phyloP scores from a whole-genome alignment of 2,329 filamentous ascomycete species.

The Neofusicoccum laricinum region DNA sequence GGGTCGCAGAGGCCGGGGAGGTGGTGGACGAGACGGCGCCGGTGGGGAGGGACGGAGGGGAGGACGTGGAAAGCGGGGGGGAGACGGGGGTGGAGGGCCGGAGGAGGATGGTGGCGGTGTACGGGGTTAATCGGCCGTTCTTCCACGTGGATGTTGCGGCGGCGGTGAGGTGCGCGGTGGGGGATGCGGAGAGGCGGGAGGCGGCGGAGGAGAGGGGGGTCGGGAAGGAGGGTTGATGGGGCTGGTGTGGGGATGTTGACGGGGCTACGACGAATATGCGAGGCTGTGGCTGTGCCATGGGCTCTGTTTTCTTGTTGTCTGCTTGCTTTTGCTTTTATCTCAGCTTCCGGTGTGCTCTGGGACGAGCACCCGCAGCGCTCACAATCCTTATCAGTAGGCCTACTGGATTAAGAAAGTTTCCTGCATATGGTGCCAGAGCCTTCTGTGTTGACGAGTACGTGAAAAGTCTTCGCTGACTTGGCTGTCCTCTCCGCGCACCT shows the following conservation, averaged over 20 bases:
- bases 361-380: too few relatives aligned
- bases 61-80: not conserved
- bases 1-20: not conserved
- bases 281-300: not conserved
- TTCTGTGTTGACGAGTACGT: too few relatives aligned
- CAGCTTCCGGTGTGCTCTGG: too few relatives aligned
- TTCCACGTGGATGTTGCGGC: conserved; percentile 43
- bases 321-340: too few relatives aligned
- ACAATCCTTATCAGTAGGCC: too few relatives aligned
- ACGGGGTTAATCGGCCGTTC: conserved; percentile 54
- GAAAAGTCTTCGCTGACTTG: too few relatives aligned
- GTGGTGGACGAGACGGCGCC: not conserved
- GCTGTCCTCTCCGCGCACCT: too few relatives aligned
- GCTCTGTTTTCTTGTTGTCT: too few relatives aligned
- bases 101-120: conserved; percentile 17
- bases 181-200: conserved; percentile 59
- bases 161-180: conserved; percentile 69
- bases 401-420: too few relatives aligned
- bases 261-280: not conserved
- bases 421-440: too few relatives aligned
- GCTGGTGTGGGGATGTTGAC: too few relatives aligned
- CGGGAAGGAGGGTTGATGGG: not conserved
- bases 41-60: not conserved
- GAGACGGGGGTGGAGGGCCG: not conserved
- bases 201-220: not conserved